These are phyloP conservation scores for Medicago truncatula DNA, from an alignment of 306 rosid species.

Conservation along the genomic window MtrunA17r5.0-ANR NC_053042.1:26210501-26211000, in stretches of 20 bases:
- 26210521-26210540: slow-evolving; percentile 60
- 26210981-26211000: too few species aligned
- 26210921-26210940: too few species aligned
- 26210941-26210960: too few species aligned
- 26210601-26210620: slow-evolving; percentile 35
- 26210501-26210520: background rate
- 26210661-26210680: slow-evolving; percentile 16
- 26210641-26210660: background rate
- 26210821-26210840: background rate
- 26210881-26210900: too few species aligned
- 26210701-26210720: slow-evolving; percentile 5
- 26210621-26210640: slow-evolving; percentile 46
- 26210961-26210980: too few species aligned
- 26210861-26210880: too few species aligned
- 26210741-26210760: slow-evolving; percentile 35
- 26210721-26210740: background rate
- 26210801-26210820: slow-evolving; percentile 1
- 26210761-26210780: slow-evolving; percentile 46
- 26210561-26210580: slow-evolving; percentile 49
- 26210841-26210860: background rate
- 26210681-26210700: background rate
- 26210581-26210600: slow-evolving; percentile 45
- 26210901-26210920: too few species aligned
- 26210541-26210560: slow-evolving; percentile 58
- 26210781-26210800: background rate